Conservation (phyloP, 176 grass and related monocot species). For the Coix lacrymajobi region DNA sequence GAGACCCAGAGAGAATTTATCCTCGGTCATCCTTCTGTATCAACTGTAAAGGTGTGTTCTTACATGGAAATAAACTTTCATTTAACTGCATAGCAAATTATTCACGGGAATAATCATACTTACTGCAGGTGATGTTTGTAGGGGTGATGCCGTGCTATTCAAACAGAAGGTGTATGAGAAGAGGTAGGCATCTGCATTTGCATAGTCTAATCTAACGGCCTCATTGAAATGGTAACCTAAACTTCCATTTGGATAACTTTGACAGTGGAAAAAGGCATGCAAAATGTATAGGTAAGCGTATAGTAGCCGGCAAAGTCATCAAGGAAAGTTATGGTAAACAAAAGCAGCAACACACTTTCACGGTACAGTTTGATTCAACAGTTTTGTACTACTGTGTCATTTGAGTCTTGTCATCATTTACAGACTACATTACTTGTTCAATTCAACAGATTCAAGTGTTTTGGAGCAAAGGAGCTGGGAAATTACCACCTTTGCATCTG, state of each 20-base stretch:
- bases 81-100: neutral
- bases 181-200: conserved; percentile 11
- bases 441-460: conserved; percentile 60
- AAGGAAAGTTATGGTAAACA: conserved; percentile 80
- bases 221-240: neutral
- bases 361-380: conserved; percentile 25
- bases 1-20: conserved; percentile 57
- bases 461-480: conserved; percentile 57
- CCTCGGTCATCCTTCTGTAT: conserved; percentile 58
- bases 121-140: conserved; percentile 69
- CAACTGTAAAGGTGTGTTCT: conserved; percentile 55
- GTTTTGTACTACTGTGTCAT: neutral
- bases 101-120: neutral
- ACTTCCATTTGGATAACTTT: neutral
- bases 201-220: neutral
- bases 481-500: conserved; percentile 48
- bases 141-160: conserved; percentile 55
- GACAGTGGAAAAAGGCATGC: conserved; percentile 41
- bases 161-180: conserved; percentile 63
- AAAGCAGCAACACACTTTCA: conserved; percentile 77
- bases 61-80: neutral
- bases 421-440: neutral
- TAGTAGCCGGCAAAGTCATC: conserved; percentile 58
- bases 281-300: conserved; percentile 55
- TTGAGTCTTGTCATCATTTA: neutral